Conservation (phyloP, 371 early-diverging fungal species). For the Mucor mucedo region DNA sequence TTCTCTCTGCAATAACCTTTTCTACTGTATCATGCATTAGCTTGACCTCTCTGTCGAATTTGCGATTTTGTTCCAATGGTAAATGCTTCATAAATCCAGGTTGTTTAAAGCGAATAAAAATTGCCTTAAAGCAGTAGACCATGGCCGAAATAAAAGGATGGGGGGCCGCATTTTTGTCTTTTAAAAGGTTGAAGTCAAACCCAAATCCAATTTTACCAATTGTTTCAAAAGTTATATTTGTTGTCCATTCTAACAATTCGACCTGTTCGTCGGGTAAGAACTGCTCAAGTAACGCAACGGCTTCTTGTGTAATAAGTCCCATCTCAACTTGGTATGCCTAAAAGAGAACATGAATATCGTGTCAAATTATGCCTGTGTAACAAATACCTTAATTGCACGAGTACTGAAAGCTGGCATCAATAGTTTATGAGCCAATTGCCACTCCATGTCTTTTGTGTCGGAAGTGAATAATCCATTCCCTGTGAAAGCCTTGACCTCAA, state of each 20-base stretch:
- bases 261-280: constrained; percentile 41
- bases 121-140: constrained; percentile 41
- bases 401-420: constrained; percentile 59
- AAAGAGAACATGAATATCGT: neutral
- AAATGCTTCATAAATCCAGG: constrained; percentile 50
- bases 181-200: constrained; percentile 57
- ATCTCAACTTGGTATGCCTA: constrained; percentile 52
- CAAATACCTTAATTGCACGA: constrained; percentile 36
- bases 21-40: constrained; percentile 51
- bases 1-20: constrained; percentile 42
- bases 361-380: neutral
- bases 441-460: constrained; percentile 49
- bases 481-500: constrained; percentile 40
- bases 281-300: constrained; percentile 41
- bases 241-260: constrained; percentile 59
- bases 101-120: constrained; percentile 30
- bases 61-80: constrained; percentile 49
- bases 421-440: constrained; percentile 58
- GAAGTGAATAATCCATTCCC: constrained; percentile 55
- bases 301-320: constrained; percentile 44
- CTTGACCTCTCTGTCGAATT: constrained; percentile 34
- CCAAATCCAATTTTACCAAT: constrained; percentile 64
- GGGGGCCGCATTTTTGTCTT: constrained; percentile 31
- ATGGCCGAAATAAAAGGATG: constrained; percentile 57
- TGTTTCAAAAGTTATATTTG: constrained; percentile 58